Conservation (phyloP, 2,329 filamentous ascomycete species). For the Sarocladiaceae sp. region DNA sequence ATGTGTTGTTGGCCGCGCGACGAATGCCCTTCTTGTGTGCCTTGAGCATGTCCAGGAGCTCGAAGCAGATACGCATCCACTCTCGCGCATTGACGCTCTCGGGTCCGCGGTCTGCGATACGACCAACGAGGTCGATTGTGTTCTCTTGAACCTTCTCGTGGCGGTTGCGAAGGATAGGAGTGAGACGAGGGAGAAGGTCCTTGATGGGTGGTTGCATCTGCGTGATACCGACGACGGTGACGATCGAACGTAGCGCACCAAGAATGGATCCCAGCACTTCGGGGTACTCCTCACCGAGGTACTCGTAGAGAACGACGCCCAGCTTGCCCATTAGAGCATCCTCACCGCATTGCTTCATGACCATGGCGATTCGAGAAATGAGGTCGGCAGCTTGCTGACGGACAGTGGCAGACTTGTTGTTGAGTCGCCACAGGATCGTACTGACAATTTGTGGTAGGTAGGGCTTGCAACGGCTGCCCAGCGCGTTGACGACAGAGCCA, state of each 20-base stretch:
- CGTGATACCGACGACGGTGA: slow-evolving; percentile 94
- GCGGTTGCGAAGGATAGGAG: slow-evolving; percentile 94
- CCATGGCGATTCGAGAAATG: slow-evolving; percentile 93
- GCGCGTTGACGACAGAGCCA: slow-evolving; percentile 91
- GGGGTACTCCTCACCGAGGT: slow-evolving; percentile 95
- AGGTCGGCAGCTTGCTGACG: slow-evolving; percentile 95
- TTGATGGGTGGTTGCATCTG: slow-evolving; percentile 98
- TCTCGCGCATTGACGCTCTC: slow-evolving; percentile 95
- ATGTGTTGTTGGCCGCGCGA: slow-evolving; percentile 97
- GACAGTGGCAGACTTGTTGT: slow-evolving; percentile 96
- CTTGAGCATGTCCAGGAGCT: slow-evolving; percentile 97
- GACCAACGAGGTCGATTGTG: slow-evolving; percentile 94
- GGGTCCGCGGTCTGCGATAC: slow-evolving; percentile 93
- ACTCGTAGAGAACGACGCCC: slow-evolving; percentile 92
- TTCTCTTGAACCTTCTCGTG: slow-evolving; percentile 99
- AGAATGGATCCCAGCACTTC: slow-evolving; percentile 96
- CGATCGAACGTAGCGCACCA: slow-evolving; percentile 88
- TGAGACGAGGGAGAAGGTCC: slow-evolving; percentile 87
- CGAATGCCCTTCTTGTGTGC: slow-evolving; percentile 99
- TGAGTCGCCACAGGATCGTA: slow-evolving; percentile 91
- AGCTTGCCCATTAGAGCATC: slow-evolving; percentile 94
- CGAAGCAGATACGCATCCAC: slow-evolving; percentile 99
- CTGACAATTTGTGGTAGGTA: slow-evolving; percentile 96
- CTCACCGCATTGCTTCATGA: slow-evolving; percentile 98
- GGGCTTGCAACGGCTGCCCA: slow-evolving; percentile 89